Percentiles rank a stretch among this genome's conserved stretches.
Conservation (phyloP, 2,329 filamentous ascomycete genomes). For the Clathrospora elynae region DNA sequence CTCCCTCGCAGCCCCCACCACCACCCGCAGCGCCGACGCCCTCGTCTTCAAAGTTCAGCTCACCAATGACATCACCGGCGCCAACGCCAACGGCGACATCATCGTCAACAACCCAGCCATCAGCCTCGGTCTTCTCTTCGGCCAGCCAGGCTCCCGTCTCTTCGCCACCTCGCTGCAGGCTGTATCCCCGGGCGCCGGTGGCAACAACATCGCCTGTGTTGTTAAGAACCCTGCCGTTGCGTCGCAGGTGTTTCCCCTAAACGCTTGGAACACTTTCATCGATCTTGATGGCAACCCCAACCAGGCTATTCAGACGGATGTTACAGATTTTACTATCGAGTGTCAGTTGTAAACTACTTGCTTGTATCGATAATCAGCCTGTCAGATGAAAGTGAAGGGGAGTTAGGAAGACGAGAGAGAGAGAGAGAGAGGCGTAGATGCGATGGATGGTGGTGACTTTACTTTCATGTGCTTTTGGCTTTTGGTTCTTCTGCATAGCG, state of each 20-base stretch:
- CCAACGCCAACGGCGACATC: constrained; percentile 9
- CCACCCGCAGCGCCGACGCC: background rate
- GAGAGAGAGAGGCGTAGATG: too few species aligned
- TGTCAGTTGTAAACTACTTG: constrained; percentile 15
- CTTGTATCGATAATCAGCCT: too few species aligned
- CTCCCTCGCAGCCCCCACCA: constrained; percentile 9
- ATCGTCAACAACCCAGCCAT: constrained; percentile 1
- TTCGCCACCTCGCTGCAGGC: constrained; percentile 10
- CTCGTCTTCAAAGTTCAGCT: constrained; percentile 8
- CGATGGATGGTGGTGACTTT: background rate
- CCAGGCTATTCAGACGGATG: constrained; percentile 10
- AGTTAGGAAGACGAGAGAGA: background rate
- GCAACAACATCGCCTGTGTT: constrained; percentile 6
- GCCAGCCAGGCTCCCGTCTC: constrained; percentile 1
- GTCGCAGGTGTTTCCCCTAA: constrained; percentile 2
- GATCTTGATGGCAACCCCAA: constrained; percentile 15
- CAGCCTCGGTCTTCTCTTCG: constrained; percentile 9
- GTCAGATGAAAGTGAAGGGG: too few species aligned
- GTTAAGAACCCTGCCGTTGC: constrained; percentile 1
- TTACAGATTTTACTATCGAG: constrained; percentile 12
- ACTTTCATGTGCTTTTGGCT: background rate
- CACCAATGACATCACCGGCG: constrained; percentile 5
- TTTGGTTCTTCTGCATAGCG: constrained; percentile 3
- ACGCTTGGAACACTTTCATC: constrained; percentile 18
- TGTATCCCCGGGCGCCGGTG: constrained; percentile 8